Evolutionary conservation across 345 rosid species (phyloP), one percentile per base, ranked within the genome.

Genomic region (Lepidium sativum): DNA sequence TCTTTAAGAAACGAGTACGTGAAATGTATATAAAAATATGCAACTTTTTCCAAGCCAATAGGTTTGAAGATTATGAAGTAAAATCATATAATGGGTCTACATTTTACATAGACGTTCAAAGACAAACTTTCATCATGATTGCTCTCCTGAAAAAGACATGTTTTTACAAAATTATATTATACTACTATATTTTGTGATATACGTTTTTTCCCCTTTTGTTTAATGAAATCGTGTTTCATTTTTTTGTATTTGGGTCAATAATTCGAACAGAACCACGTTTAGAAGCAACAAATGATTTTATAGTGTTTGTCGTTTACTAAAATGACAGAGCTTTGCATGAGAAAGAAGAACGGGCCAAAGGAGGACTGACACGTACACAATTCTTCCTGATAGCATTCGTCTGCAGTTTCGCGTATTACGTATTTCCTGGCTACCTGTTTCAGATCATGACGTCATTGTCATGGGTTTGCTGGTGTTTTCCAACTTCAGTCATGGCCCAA

Each of bases 391-490:
- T 94, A 13, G 89, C 96, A 66, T 82, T 94, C 66, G 58, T 76
- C 1, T 88, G 95, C 81, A 90, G 99, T 77, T 94, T 94, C 69
- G 85, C 91, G 0, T 90, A 90, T 70, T 90, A 94, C 47, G 72
- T 85, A 57, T 88, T 90, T 82, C 97, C 99, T 0, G 97, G 96
- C 52, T 94, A 94, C 80, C 81, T 94, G 54, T 88, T 94, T 29
- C 70, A 86, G 52, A 85, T 88, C 86, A 65, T 94, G 25, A 86
- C 99, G 18, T 94, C 97, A 10, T 78, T 90, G 41, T 94, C 97
- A 9, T 94, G 99, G 99, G 67, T 94, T 10, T 90, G 99, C 56
- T 94, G 99, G 99, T 77, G 78, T 44, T 86, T 85, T 54, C 91
- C 99, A 1, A 35, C 74, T 10, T 82, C 89, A 1, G 80, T 94